Percentiles rank a stretch among this genome's conserved stretches.
Evolutionary conservation across 176 grass and related monocot species (phyloP).

Genomic region (Sorghum bicolor): DNA sequence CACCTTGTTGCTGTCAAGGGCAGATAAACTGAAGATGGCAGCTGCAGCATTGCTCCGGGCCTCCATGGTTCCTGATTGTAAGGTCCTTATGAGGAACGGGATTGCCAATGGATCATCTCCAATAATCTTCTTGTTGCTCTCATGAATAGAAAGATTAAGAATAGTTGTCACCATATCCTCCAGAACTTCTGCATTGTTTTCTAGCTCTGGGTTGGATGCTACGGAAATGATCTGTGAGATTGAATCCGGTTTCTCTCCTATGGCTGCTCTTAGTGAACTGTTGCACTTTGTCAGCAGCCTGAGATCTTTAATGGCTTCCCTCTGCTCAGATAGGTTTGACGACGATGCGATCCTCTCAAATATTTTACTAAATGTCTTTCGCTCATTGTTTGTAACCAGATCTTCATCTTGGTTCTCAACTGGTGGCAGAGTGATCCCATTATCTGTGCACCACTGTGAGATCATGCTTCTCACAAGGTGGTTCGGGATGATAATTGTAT

Average conservation of each 20-base stretch:
- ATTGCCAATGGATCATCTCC: conserved; percentile 58
- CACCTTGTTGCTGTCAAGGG: conserved; percentile 61
- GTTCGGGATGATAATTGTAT: conserved; percentile 61
- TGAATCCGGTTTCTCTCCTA: conserved; percentile 70
- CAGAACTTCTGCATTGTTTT: conserved; percentile 47
- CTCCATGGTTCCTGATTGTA: conserved; percentile 60
- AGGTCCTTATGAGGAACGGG: conserved; percentile 51
- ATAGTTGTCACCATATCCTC: conserved; percentile 78
- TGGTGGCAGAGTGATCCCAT: conserved; percentile 45
- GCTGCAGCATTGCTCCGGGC: conserved; percentile 71
- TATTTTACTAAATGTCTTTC: conserved; percentile 39
- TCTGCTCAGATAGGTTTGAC: conserved; percentile 44
- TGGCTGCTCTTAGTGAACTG: conserved; percentile 59
- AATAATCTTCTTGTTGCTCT: conserved; percentile 80
- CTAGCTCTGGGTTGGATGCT: conserved; percentile 41
- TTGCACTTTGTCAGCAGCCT: conserved; percentile 72
- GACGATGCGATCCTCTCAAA: conserved; percentile 52
- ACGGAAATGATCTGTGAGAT: conserved; percentile 69
- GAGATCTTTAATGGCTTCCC: conserved; percentile 67
- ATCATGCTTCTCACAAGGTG: conserved; percentile 73
- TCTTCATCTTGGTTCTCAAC: conserved; percentile 50
- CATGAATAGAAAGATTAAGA: conserved; percentile 83
- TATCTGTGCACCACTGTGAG: conserved; percentile 67
- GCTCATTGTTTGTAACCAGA: conserved; percentile 58
- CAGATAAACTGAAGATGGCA: conserved; percentile 77